A percentile compares a stretch with the other conserved stretches of the same genome.
These are phyloP conservation scores for Aureobasidium sp. DNA, from an alignment of 2,329 filamentous ascomycete species.

Conservation along the genomic window DNA sequence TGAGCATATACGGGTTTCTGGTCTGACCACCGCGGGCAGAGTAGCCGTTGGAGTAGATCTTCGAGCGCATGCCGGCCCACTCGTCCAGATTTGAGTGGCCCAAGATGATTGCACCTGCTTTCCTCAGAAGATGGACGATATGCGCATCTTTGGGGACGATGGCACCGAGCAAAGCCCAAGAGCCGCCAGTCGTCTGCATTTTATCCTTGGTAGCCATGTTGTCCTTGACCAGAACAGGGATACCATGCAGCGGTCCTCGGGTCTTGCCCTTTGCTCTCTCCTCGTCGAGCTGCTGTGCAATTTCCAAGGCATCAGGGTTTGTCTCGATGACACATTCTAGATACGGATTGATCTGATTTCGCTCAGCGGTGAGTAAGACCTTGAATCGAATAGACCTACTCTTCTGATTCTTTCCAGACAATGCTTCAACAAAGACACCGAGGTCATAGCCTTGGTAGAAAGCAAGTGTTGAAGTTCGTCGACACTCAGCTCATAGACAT, in stretches of 20 bases:
- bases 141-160: slow-evolving; percentile 13
- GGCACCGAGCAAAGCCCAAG: slow-evolving; percentile 14
- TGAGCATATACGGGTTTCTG: slow-evolving; percentile 13
- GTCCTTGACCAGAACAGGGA: slow-evolving; percentile 36
- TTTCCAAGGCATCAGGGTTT: slow-evolving; percentile 19
- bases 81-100: slow-evolving; percentile 15
- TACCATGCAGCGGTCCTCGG: slow-evolving; percentile 34
- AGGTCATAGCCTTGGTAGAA: not conserved
- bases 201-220: slow-evolving; percentile 17
- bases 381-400: not conserved
- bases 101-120: slow-evolving; percentile 15
- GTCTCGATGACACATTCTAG: slow-evolving; percentile 12
- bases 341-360: slow-evolving; percentile 10
- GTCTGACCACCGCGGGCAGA: slow-evolving; percentile 15
- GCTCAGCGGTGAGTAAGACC: not conserved
- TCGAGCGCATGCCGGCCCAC: slow-evolving; percentile 14
- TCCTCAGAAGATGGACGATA: slow-evolving; percentile 14
- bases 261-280: slow-evolving; percentile 29
- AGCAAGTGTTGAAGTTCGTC: slow-evolving; percentile 10
- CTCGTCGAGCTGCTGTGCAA: slow-evolving; percentile 31
- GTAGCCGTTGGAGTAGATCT: slow-evolving; percentile 13
- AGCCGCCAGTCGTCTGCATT: slow-evolving; percentile 17
- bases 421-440: not conserved
- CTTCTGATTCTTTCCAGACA: slow-evolving; percentile 11
- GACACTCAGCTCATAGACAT: slow-evolving; percentile 6